Base-by-base conservation (phyloP, 1,139 yeast species). In the Debaryomyces subglobosus region DNA sequence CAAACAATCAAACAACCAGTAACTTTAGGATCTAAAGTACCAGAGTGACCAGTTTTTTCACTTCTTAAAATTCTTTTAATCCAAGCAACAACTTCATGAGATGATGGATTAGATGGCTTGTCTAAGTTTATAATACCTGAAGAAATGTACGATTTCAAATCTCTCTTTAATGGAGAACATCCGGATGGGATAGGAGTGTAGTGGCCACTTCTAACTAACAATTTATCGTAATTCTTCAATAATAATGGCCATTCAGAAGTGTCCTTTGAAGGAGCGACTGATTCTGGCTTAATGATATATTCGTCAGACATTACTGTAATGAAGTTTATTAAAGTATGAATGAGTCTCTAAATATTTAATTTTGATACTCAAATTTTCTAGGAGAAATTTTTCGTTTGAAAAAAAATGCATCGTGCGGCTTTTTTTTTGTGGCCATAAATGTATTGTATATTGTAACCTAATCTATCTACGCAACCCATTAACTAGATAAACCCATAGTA, bases 41-140 rank as follows among this genome's bases (percentile, higher is more conserved):
- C 99, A 49, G 97, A 89, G 75, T 94, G 99, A 75, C 99, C 99
- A 52, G 99, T 94, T 74, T 94, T 94, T 72, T 94, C 98, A 53
- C 86, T 87, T 71, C 98, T 85, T 64, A 94, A 79, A 62, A 94
- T 94, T 72, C 98, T 83, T 78, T 94, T 94, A 65, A 94, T 86
- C 99, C 99, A 94, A 33, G 99, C 99, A 61, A 94, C 99, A 66
- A 94, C 99, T 77, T 94, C 98, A 76, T 92, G 98, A 48, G 97
- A 89, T 46, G 96, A 89, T 59, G 99, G 99, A 72, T 94, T 94
- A 33, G 96, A 88, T 60, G 99, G 99, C 74, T 94, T 94, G 76
- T 94, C 99, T 64, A 94, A 81, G 77, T 94, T 94, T 68, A 94
- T 92, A 49, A 94, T 96, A 78, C 99, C 99, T 12, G 97, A 86